phyloP scores from a whole-genome alignment of 2,329 filamentous ascomycete species.

The Venturia carpophila region DNA sequence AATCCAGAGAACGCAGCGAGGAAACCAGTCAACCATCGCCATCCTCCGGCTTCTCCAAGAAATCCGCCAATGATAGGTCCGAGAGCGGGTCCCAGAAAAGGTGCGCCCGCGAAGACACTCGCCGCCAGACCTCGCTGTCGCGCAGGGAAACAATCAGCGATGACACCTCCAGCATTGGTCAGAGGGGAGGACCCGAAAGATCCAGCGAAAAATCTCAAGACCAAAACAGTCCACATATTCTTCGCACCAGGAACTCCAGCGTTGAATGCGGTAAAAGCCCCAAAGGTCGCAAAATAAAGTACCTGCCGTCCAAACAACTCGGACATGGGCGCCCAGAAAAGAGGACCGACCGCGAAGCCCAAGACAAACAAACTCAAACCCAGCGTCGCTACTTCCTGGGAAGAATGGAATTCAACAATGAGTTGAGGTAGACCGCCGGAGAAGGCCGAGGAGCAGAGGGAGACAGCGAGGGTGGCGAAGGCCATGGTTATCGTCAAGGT shows the following conservation, averaged over 20 bases:
- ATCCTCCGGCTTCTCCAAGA: constrained; percentile 54
- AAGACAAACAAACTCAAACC: constrained; percentile 38
- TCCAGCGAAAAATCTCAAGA: constrained; percentile 61
- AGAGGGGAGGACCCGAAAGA: constrained; percentile 54
- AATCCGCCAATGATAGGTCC: constrained; percentile 63
- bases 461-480: constrained; percentile 37
- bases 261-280: constrained; percentile 53
- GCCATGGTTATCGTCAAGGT: constrained; percentile 34
- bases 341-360: constrained; percentile 35
- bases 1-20: constrained; percentile 42
- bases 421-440: constrained; percentile 33
- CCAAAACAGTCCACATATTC: constrained; percentile 52
- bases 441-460: constrained; percentile 38
- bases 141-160: constrained; percentile 53
- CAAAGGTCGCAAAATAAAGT: constrained; percentile 53
- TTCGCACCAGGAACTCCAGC: constrained; percentile 50
- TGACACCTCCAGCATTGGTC: constrained; percentile 55
- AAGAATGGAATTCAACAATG: constrained; percentile 33
- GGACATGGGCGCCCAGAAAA: constrained; percentile 19
- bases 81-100: constrained; percentile 57
- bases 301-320: constrained; percentile 35
- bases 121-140: constrained; percentile 50
- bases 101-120: constrained; percentile 57
- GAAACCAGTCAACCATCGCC: constrained; percentile 62
- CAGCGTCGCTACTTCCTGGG: constrained; percentile 35